Conservation (phyloP, 192 early-diverging fungal species). For the Podila clonocystis region DNA sequence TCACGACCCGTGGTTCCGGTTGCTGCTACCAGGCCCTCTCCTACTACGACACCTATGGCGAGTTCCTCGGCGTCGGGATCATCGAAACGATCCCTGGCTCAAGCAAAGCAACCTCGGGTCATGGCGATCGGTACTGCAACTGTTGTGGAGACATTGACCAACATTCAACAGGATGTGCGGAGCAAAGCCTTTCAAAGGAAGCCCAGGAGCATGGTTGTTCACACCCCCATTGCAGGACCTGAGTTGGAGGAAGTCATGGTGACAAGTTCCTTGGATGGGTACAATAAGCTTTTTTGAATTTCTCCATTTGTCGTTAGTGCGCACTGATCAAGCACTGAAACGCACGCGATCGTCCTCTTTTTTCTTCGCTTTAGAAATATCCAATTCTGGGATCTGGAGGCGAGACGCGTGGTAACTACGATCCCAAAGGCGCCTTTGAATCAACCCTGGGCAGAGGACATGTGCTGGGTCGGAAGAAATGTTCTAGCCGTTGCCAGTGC, state of each 20-base stretch:
- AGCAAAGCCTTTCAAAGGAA: slow-evolving; percentile 28
- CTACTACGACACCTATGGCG: background rate
- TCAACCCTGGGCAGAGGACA: slow-evolving; percentile 44
- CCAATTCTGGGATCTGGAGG: slow-evolving; percentile 41
- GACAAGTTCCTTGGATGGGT: slow-evolving; percentile 43
- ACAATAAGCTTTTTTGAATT: background rate
- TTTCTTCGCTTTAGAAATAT: slow-evolving; percentile 17
- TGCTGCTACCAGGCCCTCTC: too few relatives aligned
- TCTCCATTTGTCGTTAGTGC: background rate
- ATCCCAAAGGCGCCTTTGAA: slow-evolving; percentile 20
- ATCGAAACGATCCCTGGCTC: background rate
- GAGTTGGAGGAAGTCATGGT: slow-evolving; percentile 46
- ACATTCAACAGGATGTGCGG: slow-evolving; percentile 24
- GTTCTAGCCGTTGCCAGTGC: slow-evolving; percentile 25
- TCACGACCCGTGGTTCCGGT: too few relatives aligned
- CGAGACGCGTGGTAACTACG: slow-evolving; percentile 6
- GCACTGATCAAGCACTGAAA: background rate
- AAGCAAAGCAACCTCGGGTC: background rate
- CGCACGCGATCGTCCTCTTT: background rate
- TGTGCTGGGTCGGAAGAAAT: slow-evolving; percentile 45
- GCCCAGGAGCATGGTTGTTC: slow-evolving; percentile 25
- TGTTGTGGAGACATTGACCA: slow-evolving; percentile 32
- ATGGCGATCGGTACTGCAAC: slow-evolving; percentile 9
- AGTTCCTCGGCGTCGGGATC: background rate
- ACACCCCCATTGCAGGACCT: slow-evolving; percentile 18